Percentiles rank a stretch among this genome's conserved stretches.
Evolutionary conservation across 306 rosid genomes (phyloP).

Genomic region (Mucuna pruriens): DNA sequence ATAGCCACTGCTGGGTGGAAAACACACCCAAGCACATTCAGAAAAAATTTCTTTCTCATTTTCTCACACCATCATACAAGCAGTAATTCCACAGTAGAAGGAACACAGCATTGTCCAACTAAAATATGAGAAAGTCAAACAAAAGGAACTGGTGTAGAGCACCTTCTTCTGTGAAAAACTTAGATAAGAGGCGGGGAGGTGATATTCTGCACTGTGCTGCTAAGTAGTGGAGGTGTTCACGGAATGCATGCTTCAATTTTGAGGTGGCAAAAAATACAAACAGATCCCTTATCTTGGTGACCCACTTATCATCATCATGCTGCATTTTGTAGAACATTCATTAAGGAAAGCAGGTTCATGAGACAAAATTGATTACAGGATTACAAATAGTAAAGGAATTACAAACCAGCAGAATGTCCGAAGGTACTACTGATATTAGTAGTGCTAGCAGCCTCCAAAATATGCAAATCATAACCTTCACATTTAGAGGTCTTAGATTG

Average conservation of each 20-base stretch:
- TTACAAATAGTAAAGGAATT: constrained; percentile 18
- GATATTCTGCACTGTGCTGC: constrained; percentile 63
- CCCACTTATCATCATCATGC: constrained; percentile 71
- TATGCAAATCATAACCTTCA: constrained; percentile 62
- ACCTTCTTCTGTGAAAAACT: constrained; percentile 87
- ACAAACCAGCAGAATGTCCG: constrained; percentile 65
- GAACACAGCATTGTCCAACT: neutral
- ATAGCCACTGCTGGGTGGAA: neutral
- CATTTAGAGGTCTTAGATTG: constrained; percentile 54
- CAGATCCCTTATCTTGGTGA: constrained; percentile 61
- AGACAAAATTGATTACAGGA: constrained; percentile 13
- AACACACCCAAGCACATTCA: neutral
- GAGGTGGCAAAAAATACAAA: constrained; percentile 76
- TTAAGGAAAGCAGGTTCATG: constrained; percentile 17
- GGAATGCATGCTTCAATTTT: constrained; percentile 62
- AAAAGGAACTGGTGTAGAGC: constrained; percentile 33
- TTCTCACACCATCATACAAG: neutral
- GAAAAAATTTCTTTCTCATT: neutral
- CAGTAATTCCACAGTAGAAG: constrained; percentile 15
- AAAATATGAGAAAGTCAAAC: constrained; percentile 21
- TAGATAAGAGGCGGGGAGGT: constrained; percentile 64
- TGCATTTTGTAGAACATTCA: constrained; percentile 49
- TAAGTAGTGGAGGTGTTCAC: constrained; percentile 71
- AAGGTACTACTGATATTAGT: constrained; percentile 52
- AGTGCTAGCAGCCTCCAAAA: constrained; percentile 78